phyloP scores from a whole-genome alignment of 2,329 filamentous ascomycete genomes.

The Hypoxylon rubiginosum region DNA sequence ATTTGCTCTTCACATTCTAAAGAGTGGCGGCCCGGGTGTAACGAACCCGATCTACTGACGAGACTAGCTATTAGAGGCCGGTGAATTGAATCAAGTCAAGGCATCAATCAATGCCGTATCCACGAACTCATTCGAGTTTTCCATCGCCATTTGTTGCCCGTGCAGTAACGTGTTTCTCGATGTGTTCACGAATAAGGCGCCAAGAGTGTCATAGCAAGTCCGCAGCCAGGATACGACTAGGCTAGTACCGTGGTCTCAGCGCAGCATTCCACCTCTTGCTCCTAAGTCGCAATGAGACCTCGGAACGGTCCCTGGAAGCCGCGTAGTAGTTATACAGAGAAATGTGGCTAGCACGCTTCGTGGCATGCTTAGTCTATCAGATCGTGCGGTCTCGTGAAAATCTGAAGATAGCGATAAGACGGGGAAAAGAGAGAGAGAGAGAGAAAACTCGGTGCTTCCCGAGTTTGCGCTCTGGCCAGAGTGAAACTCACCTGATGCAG shows the following conservation, averaged over 20 bases:
- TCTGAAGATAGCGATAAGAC: constrained; percentile 18
- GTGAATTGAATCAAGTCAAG: neutral
- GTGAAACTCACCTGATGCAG: constrained; percentile 40
- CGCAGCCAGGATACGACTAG: no score
- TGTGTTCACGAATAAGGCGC: neutral
- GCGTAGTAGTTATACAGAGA: neutral
- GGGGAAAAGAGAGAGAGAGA: neutral
- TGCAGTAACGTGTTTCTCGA: neutral
- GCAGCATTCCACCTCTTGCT: neutral
- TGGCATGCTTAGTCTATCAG: neutral
- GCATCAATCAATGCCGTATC: neutral
- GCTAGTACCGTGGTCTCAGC: neutral
- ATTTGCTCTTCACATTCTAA: constrained; percentile 16
- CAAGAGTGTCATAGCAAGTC: neutral
- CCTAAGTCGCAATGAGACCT: neutral
- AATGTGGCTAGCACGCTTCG: neutral
- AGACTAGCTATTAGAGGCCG: constrained; percentile 6
- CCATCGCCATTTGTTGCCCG: neutral
- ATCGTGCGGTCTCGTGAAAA: constrained; percentile 18
- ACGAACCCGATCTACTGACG: constrained; percentile 16
- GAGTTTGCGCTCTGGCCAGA: constrained; percentile 30
- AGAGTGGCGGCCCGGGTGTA: constrained; percentile 9
- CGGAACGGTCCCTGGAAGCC: no score
- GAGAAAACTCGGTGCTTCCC: constrained; percentile 25
- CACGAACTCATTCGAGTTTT: neutral